These are phyloP conservation scores for Glaciozyma antarctica DNA, from an alignment of 768 basidiomycete species.

Conservation along the genomic window DNA sequence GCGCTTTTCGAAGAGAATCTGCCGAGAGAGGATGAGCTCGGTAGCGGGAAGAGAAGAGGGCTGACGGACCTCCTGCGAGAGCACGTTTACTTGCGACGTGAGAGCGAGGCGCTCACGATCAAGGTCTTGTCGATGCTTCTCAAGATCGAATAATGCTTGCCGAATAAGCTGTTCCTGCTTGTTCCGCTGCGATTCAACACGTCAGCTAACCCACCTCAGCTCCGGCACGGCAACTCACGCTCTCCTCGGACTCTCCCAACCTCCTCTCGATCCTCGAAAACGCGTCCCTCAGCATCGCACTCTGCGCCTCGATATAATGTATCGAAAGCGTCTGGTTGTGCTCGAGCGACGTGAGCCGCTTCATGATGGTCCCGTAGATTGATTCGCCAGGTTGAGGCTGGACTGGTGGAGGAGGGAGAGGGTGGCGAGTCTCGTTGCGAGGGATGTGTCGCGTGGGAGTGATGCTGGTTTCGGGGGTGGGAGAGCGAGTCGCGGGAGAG, in stretches of 20 bases:
- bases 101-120: constrained; percentile 65
- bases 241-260: constrained; percentile 47
- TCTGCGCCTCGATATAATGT: constrained; percentile 83
- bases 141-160: constrained; percentile 58
- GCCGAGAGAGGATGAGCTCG: not conserved
- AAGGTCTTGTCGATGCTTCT: constrained; percentile 55
- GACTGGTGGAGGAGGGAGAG: constrained; percentile 6
- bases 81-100: constrained; percentile 57
- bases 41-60: not conserved
- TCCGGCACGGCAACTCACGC: constrained; percentile 13
- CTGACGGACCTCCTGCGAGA: constrained; percentile 66
- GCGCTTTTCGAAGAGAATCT: constrained; percentile 82
- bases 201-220: not conserved
- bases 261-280: constrained; percentile 67
- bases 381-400: constrained; percentile 56
- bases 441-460: constrained; percentile 1
- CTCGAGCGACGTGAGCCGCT: constrained; percentile 74
- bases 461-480: not conserved
- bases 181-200: constrained; percentile 46
- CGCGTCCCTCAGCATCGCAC: constrained; percentile 60
- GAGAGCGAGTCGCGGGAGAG: not conserved
- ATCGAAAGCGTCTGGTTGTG: constrained; percentile 75
- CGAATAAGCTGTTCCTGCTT: constrained; percentile 60
- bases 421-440: constrained; percentile 16
- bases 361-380: constrained; percentile 93